These are phyloP conservation scores for Spathaspora sp. DNA, from an alignment of 805 yeast genomes.

Conservation along the genomic window DNA sequence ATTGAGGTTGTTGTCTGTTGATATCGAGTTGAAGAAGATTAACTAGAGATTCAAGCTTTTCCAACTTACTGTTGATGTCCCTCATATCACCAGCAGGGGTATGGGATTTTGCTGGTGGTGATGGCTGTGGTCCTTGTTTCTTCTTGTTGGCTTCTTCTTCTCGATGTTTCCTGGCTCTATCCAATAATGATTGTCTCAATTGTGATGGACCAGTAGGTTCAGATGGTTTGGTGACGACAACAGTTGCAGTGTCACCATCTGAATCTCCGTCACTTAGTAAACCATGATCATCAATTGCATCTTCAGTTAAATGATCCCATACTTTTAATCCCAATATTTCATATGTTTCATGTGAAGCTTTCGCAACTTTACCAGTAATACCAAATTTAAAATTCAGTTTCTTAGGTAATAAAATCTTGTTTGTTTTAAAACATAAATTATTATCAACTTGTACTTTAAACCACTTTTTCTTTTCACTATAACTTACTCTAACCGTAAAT, in stretches of 20 bases:
- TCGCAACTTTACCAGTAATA: conserved; percentile 39
- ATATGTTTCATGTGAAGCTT: conserved; percentile 48
- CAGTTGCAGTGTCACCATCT: conserved; percentile 33
- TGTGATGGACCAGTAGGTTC: conserved; percentile 1
- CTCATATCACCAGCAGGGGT: not conserved
- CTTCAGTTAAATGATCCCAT: conserved; percentile 50
- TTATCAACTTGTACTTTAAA: conserved; percentile 72
- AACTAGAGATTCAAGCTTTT: conserved; percentile 5
- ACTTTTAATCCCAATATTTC: conserved; percentile 61
- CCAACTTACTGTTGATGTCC: conserved; percentile 4
- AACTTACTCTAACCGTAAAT: conserved; percentile 60
- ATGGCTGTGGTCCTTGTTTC: conserved; percentile 2
- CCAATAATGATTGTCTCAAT: conserved; percentile 36
- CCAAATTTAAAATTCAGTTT: conserved; percentile 45
- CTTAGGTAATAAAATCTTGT: conserved; percentile 44
- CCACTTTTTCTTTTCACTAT: conserved; percentile 40
- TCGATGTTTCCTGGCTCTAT: conserved; percentile 23
- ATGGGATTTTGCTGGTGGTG: not conserved
- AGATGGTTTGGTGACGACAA: conserved; percentile 14
- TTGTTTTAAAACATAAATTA: conserved; percentile 65
- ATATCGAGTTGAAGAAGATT: not conserved
- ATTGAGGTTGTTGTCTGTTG: conserved; percentile 7
- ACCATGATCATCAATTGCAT: conserved; percentile 57
- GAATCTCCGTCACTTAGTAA: conserved; percentile 36
- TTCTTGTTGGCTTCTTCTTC: conserved; percentile 17